These are phyloP conservation scores for Trichoderma harzianum DNA, from an alignment of 2,329 filamentous ascomycete genomes.

Conservation along the genomic window DNA sequence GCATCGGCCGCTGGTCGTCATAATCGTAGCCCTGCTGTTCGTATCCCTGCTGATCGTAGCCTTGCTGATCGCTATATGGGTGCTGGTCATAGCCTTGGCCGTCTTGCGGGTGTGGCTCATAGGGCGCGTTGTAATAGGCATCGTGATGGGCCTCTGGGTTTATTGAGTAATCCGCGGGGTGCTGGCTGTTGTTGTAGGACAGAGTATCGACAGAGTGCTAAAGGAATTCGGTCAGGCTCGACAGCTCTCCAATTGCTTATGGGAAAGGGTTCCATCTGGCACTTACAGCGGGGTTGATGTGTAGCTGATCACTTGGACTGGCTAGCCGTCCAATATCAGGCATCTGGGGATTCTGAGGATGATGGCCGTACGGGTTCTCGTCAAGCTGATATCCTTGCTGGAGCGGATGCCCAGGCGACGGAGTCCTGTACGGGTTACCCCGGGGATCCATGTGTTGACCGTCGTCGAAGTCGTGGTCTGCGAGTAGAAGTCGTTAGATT, in stretches of 20 bases:
- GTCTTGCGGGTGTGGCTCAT: slow-evolving; percentile 59
- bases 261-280: background rate
- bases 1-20: slow-evolving; percentile 72
- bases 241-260: background rate
- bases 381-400: slow-evolving; percentile 78
- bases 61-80: background rate
- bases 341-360: slow-evolving; percentile 35
- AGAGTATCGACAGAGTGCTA: slow-evolving; percentile 54
- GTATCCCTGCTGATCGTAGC: slow-evolving; percentile 39
- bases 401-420: slow-evolving; percentile 72
- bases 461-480: slow-evolving; percentile 60
- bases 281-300: slow-evolving; percentile 80
- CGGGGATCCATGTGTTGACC: slow-evolving; percentile 53
- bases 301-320: slow-evolving; percentile 71
- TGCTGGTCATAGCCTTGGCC: slow-evolving; percentile 35
- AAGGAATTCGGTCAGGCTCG: background rate
- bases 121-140: slow-evolving; percentile 79
- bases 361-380: slow-evolving; percentile 64
- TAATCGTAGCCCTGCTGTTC: slow-evolving; percentile 60
- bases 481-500: slow-evolving; percentile 18
- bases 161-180: slow-evolving; percentile 66
- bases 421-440: slow-evolving; percentile 56
- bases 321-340: slow-evolving; percentile 39
- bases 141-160: slow-evolving; percentile 85
- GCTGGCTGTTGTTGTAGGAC: slow-evolving; percentile 44